phyloP scores from a whole-genome alignment of 306 rosid species.

The Senna tora region DNA sequence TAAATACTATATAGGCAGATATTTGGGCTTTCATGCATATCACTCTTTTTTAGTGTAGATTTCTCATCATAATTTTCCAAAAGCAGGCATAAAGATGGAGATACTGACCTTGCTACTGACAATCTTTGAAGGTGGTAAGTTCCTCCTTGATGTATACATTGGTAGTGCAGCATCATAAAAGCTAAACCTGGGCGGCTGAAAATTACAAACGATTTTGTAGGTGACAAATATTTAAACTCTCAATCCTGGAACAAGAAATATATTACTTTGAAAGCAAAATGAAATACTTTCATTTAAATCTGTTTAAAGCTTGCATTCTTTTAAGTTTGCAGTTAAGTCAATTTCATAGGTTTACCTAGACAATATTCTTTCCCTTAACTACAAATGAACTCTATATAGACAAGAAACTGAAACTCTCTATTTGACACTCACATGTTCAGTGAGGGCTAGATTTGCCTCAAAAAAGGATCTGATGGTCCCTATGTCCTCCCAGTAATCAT shows the following conservation, averaged over 20 bases:
- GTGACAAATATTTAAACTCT: conserved; percentile 30
- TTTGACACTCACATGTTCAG: conserved; percentile 59
- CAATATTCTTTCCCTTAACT: not conserved
- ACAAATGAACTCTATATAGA: not conserved
- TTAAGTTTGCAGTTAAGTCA: not conserved
- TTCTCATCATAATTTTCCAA: conserved; percentile 1
- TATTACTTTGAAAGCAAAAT: not conserved
- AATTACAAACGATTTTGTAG: conserved; percentile 15
- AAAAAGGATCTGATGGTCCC: conserved; percentile 83
- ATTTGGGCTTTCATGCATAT: not conserved
- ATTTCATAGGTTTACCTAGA: conserved; percentile 26
- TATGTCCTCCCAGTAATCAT: conserved; percentile 83
- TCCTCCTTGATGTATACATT: conserved; percentile 92
- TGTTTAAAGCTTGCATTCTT: conserved; percentile 3
- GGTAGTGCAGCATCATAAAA: conserved; percentile 87
- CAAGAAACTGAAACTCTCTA: conserved; percentile 19
- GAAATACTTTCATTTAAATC: not conserved
- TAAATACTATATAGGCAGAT: not conserved
- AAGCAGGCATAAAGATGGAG: conserved; percentile 21
- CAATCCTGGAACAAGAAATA: not conserved
- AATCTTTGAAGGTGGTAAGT: conserved; percentile 89
- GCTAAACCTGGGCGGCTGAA: conserved; percentile 90
- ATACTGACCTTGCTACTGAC: conserved; percentile 81
- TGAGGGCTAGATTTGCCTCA: conserved; percentile 81
- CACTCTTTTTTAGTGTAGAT: not conserved